phyloP scores from a whole-genome alignment of 2,329 filamentous ascomycete species.

The Ustulina deusta region DNA sequence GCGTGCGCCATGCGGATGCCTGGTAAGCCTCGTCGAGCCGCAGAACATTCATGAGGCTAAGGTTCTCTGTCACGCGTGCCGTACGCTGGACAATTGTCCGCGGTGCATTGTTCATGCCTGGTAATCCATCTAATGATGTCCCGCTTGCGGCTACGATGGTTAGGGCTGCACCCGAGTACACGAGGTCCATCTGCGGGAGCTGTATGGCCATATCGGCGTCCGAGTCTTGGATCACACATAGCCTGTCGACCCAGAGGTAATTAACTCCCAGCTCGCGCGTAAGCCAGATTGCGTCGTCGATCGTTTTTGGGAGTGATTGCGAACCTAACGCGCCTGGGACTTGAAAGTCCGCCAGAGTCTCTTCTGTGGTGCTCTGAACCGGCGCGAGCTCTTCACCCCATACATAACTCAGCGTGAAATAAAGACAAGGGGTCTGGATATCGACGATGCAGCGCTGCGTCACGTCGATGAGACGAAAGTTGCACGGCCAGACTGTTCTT shows the following conservation, averaged over 20 bases:
- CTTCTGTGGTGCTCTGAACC: slow-evolving; percentile 26
- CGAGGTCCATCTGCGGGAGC: slow-evolving; percentile 46
- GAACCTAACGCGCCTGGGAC: slow-evolving; percentile 16
- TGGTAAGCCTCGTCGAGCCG: slow-evolving; percentile 34
- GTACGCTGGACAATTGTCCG: slow-evolving; percentile 25
- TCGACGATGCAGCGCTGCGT: slow-evolving; percentile 34
- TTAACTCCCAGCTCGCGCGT: slow-evolving; percentile 39
- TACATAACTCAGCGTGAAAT: slow-evolving; percentile 43
- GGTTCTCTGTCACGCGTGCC: slow-evolving; percentile 36
- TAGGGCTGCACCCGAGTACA: slow-evolving; percentile 43
- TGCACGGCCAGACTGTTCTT: slow-evolving; percentile 29
- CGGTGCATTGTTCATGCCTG: slow-evolving; percentile 33
- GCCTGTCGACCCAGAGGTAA: slow-evolving; percentile 49
- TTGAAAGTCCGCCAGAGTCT: slow-evolving; percentile 23
- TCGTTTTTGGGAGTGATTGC: slow-evolving; percentile 35
- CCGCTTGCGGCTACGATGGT: slow-evolving; percentile 45
- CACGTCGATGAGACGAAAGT: slow-evolving; percentile 37
- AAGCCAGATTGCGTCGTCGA: slow-evolving; percentile 41
- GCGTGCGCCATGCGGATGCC: slow-evolving; percentile 37
- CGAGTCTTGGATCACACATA: slow-evolving; percentile 49
- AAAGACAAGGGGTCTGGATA: slow-evolving; percentile 19
- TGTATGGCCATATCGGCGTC: slow-evolving; percentile 39
- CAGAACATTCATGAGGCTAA: slow-evolving; percentile 37
- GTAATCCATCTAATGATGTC: slow-evolving; percentile 33
- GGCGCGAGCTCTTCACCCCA: slow-evolving; percentile 35